Evolutionary conservation across 495 filamentous ascomycete species (phyloP).

Genomic region (Venustampulla echinocandica): DNA sequence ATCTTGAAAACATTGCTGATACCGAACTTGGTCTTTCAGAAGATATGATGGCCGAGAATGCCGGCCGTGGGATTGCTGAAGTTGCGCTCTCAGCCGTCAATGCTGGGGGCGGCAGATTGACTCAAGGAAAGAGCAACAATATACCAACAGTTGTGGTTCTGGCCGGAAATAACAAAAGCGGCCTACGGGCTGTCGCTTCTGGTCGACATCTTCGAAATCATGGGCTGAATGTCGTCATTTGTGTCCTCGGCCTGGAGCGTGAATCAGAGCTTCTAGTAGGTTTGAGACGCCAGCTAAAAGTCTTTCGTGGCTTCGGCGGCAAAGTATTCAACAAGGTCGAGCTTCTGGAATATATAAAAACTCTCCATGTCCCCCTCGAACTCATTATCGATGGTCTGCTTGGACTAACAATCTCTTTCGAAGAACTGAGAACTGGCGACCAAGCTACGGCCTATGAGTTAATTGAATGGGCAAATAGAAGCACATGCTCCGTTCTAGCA

Average conservation of each 20-base stretch:
- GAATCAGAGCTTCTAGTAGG: slow-evolving; percentile 66
- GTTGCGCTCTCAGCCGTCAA: slow-evolving; percentile 57
- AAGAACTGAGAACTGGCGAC: slow-evolving; percentile 72
- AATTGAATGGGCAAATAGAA: slow-evolving; percentile 80
- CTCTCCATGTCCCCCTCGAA: slow-evolving; percentile 43
- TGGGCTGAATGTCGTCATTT: slow-evolving; percentile 67
- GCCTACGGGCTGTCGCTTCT: slow-evolving; percentile 74
- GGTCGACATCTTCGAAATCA: slow-evolving; percentile 80
- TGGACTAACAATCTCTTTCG: slow-evolving; percentile 73
- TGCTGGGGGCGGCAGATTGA: slow-evolving; percentile 40
- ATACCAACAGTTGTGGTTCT: slow-evolving; percentile 67
- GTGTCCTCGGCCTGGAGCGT: slow-evolving; percentile 70
- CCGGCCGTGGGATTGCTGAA: slow-evolving; percentile 78
- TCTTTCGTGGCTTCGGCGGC: slow-evolving; percentile 71
- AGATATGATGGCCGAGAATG: slow-evolving; percentile 86
- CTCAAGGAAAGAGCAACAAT: slow-evolving; percentile 28
- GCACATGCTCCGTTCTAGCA: slow-evolving; percentile 65
- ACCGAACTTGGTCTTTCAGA: slow-evolving; percentile 77
- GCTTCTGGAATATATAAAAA: slow-evolving; percentile 40
- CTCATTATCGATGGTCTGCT: slow-evolving; percentile 85
- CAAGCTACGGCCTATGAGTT: slow-evolving; percentile 74
- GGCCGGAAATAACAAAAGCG: slow-evolving; percentile 81
- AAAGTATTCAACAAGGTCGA: slow-evolving; percentile 49
- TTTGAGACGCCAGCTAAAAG: slow-evolving; percentile 62
- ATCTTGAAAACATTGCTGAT: slow-evolving; percentile 80